phyloP scores from a whole-genome alignment of 768 basidiomycete genomes.

The Cystofilobasidium ferigula region DNA sequence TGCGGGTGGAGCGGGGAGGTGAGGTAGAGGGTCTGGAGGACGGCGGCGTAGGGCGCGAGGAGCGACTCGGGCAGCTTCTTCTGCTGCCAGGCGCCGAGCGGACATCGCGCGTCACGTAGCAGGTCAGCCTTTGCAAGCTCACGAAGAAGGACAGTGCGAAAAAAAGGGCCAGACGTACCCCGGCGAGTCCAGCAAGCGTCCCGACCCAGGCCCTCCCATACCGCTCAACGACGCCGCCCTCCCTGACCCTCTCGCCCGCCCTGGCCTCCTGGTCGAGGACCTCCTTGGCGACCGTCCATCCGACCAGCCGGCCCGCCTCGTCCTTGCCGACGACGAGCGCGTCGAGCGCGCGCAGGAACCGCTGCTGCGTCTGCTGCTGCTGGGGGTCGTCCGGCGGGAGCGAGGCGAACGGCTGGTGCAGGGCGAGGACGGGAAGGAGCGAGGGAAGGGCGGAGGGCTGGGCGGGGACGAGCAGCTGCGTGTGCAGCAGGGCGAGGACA shows the following conservation, averaged over 20 bases:
- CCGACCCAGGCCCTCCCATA: slow-evolving; percentile 19
- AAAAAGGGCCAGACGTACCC: slow-evolving; percentile 9
- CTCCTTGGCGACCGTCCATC: slow-evolving; percentile 12
- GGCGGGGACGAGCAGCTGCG: background rate
- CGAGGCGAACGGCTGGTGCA: slow-evolving; percentile 2
- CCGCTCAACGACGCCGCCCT: slow-evolving; percentile 3
- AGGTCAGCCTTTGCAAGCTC: too few species aligned
- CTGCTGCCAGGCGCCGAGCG: too few species aligned
- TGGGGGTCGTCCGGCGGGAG: too few species aligned
- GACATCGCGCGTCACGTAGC: too few species aligned
- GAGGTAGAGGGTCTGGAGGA: slow-evolving; percentile 54
- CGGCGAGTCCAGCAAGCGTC: slow-evolving; percentile 13
- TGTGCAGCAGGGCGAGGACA: background rate
- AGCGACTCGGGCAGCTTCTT: slow-evolving; percentile 39
- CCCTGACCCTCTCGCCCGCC: background rate
- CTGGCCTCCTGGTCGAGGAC: slow-evolving; percentile 17
- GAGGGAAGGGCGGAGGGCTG: background rate
- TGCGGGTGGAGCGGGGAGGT: slow-evolving; percentile 54
- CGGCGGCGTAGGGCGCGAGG: slow-evolving; percentile 42
- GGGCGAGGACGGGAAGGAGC: slow-evolving; percentile 1
- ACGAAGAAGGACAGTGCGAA: slow-evolving; percentile 41
- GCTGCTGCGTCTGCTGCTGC: background rate
- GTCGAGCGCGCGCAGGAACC: slow-evolving; percentile 17
- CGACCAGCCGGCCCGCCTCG: slow-evolving; percentile 13
- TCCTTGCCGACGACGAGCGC: slow-evolving; percentile 20